phyloP scores from a whole-genome alignment of 352 stramenopile species.

The Phytophthora pseudosyringae region DNA sequence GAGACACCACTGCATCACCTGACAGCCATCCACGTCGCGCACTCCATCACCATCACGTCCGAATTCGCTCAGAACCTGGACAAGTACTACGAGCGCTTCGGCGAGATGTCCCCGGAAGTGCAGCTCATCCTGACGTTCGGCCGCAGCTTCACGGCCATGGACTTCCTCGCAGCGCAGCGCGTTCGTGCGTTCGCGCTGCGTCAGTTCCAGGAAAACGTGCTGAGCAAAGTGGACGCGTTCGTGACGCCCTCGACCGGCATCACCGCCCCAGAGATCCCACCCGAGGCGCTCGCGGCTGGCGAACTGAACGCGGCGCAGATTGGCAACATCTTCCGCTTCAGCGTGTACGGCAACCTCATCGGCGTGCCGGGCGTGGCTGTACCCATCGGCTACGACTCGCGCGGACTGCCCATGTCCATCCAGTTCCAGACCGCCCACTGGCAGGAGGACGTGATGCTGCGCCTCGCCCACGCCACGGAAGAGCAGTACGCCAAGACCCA shows the following conservation, averaged over 20 bases:
- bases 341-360: constrained; percentile 88
- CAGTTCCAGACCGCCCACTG: constrained; percentile 84
- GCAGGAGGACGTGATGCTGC: constrained; percentile 75
- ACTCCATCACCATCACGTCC: constrained; percentile 82
- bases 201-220: constrained; percentile 75
- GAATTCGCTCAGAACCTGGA: constrained; percentile 83
- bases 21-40: constrained; percentile 76
- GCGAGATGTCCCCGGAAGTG: constrained; percentile 71
- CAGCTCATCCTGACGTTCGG: constrained; percentile 78
- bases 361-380: constrained; percentile 83
- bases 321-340: constrained; percentile 80
- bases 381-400: constrained; percentile 71
- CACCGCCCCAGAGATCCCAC: constrained; percentile 71
- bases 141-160: constrained; percentile 66
- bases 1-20: constrained; percentile 82
- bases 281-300: constrained; percentile 48
- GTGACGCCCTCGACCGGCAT: constrained; percentile 85
- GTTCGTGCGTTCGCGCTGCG: constrained; percentile 83
- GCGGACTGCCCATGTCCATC: constrained; percentile 74
- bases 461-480: constrained; percentile 67
- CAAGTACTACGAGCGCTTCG: constrained; percentile 64
- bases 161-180: constrained; percentile 88
- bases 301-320: constrained; percentile 67
- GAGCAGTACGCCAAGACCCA: constrained; percentile 45
- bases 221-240: constrained; percentile 90